These are phyloP conservation scores for Rubia balearica DNA, from an alignment of 305 asterid genomes.

Conservation along the genomic window DNA sequence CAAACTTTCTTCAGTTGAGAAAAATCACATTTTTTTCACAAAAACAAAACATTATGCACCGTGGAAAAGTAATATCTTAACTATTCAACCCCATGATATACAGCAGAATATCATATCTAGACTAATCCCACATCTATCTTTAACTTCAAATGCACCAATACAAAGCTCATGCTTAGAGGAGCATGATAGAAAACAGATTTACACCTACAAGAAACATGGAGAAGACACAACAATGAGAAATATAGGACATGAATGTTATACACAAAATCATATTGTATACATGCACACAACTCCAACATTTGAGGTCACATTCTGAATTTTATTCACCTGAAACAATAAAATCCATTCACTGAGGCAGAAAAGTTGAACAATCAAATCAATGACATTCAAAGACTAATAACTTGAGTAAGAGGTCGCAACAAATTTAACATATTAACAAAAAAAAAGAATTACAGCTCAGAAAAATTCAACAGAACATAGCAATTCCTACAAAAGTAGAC, in stretches of 20 bases:
- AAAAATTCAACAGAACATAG: neutral
- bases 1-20: neutral
- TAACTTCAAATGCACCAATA: neutral
- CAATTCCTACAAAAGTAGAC: neutral
- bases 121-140: neutral
- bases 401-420: neutral
- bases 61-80: neutral
- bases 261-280: constrained; percentile 26
- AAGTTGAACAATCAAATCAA: neutral
- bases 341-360: constrained; percentile 10
- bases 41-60: neutral
- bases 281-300: constrained; percentile 96
- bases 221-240: neutral
- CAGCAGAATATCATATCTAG: neutral
- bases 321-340: constrained; percentile 57
- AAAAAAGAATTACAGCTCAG: neutral
- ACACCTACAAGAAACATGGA: neutral
- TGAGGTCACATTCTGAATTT: constrained; percentile 90
- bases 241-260: neutral
- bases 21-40: neutral
- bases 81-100: neutral
- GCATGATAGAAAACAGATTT: too few relatives aligned
- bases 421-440: neutral
- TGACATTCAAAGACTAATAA: neutral
- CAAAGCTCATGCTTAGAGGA: neutral